Percentiles rank a stretch among this genome's conserved stretches.
These are phyloP conservation scores for Leptographium procerum DNA, from an alignment of 2,329 filamentous ascomycete species.

Conservation along the genomic window DNA sequence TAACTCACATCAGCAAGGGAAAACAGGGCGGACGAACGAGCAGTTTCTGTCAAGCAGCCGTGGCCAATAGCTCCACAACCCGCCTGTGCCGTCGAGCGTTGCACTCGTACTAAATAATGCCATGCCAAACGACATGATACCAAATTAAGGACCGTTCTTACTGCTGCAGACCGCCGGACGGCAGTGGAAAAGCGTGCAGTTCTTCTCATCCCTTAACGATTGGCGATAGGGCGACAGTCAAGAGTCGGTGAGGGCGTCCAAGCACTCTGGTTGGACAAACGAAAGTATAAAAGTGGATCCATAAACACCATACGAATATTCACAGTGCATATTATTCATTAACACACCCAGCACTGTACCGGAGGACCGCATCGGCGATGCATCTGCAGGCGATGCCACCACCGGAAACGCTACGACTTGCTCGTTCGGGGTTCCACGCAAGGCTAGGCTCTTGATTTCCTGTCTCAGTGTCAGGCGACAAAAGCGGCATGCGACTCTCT, in stretches of 20 bases:
- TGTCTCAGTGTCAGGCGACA: background rate
- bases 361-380: background rate
- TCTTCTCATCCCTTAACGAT: background rate
- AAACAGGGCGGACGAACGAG: background rate
- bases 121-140: background rate
- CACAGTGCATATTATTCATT: background rate
- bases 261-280: background rate
- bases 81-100: background rate
- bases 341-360: background rate
- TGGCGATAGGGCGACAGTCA: background rate
- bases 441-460: background rate
- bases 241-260: background rate
- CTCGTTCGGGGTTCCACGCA: background rate
- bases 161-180: background rate
- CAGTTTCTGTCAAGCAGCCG: background rate
- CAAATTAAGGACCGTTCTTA: background rate
- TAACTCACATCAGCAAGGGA: too few species aligned
- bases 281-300: background rate
- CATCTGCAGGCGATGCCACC: background rate
- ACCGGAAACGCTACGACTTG: too few species aligned
- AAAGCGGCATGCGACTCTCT: background rate
- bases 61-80: background rate
- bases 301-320: background rate
- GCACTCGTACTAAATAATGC: background rate
- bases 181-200: background rate